Evolutionary conservation across 805 yeast genomes (phyloP), one percentile per base, ranked within the genome.

Genomic region (Teunomyces tritomae): DNA sequence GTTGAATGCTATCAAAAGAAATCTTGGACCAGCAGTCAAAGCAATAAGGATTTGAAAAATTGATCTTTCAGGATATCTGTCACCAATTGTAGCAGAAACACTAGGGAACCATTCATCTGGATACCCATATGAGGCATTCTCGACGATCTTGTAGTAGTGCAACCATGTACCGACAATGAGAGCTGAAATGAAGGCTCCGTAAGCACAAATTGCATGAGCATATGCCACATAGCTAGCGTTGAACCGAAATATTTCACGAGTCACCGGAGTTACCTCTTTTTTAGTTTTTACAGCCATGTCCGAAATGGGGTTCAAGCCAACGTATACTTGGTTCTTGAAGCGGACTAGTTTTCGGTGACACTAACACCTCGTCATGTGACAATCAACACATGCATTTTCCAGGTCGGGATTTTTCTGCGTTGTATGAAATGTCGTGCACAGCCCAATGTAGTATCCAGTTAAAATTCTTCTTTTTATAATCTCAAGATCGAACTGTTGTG

Each of bases 81-180:
- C 99, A 39, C 99, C 99, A 62, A 94, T 94, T 1, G 99, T 82
- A 1, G 99, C 98, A 32, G 96, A 86, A 2, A 94, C 99, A 59
- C 95, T 85, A 2, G 99, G 99, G 63, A 94, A 92, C 98, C 99
- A 94, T 66, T 94, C 99, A 50, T 91, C 94, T 2, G 99, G 99
- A 62, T 89, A 94, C 1, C 96, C 95, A 62, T 74, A 91, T 53
- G 82, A 80, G 42, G 91, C 87, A 64, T 94, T 94, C 59, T 83
- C 76, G 8, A 94, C 96, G 62, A 94, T 94, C 63, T 94, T 90
- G 50, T 85, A 72, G 68, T 83, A 94, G 67, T 92, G 99, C 24
- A 92, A 74, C 45, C 74, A 74, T 51, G 81, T 80, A 0, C 96
- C 97, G 27, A 88, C 82, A 0, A 76, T 60, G 20, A 91, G 74